A percentile compares a stretch with the other conserved stretches of the same genome.
These are phyloP conservation scores for Raffaelea arxii DNA, from an alignment of 2,329 filamentous ascomycete genomes.

Conservation along the genomic window DNA sequence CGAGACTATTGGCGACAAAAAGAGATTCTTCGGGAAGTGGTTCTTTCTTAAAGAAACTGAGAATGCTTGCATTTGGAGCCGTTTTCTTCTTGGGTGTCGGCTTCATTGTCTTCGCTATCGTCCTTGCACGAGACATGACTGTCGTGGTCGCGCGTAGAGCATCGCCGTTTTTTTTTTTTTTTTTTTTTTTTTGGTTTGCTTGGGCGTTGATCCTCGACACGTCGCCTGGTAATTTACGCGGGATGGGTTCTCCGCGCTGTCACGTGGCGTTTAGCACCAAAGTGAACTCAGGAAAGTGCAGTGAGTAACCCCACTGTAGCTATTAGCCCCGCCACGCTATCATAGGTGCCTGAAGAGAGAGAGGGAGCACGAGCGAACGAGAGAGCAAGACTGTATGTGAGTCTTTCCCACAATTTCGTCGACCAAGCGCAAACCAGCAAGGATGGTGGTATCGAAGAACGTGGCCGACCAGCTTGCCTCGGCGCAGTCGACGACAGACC, in stretches of 20 bases:
- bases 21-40: constrained; percentile 49
- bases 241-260: neutral
- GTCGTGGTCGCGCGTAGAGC: no score
- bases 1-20: constrained; percentile 29
- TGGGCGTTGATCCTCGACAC: no score
- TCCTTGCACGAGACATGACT: neutral
- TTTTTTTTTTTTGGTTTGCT: neutral
- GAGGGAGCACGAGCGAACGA: no score
- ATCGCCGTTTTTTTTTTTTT: neutral
- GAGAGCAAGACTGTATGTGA: no score
- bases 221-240: no score
- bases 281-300: no score
- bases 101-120: constrained; percentile 4
- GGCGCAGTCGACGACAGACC: constrained; percentile 7
- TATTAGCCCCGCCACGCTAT: no score
- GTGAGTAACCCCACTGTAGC: no score
- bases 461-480: constrained; percentile 13
- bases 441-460: constrained; percentile 5
- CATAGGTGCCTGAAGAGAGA: no score
- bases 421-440: neutral
- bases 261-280: neutral
- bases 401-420: neutral
- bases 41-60: constrained; percentile 67
- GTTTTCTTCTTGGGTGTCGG: neutral
- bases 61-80: constrained; percentile 40